Conservation (phyloP, 139 green algal species). For the Tetratostichococcus sp. region DNA sequence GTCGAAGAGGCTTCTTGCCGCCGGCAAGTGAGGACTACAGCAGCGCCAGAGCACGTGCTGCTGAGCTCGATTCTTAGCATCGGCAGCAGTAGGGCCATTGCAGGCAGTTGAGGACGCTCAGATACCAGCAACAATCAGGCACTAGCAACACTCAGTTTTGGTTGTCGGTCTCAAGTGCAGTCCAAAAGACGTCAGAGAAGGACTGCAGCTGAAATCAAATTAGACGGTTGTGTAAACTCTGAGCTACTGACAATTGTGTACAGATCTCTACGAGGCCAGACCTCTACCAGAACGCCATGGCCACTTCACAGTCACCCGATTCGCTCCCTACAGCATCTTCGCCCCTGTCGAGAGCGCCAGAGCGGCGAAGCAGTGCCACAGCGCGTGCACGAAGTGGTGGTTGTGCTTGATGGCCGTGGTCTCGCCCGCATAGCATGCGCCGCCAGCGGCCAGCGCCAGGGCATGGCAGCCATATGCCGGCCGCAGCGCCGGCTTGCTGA, state of each 20-base stretch:
- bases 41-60: not conserved
- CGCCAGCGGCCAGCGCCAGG: not conserved
- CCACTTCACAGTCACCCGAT: not conserved
- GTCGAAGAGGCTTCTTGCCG: slow-evolving; percentile 18
- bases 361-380: slow-evolving; percentile 15
- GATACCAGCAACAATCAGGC: too few relatives aligned
- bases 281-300: not conserved
- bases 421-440: slow-evolving; percentile 21
- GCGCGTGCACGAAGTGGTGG: slow-evolving; percentile 9
- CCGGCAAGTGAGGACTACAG: slow-evolving; percentile 27
- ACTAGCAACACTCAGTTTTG: too few relatives aligned
- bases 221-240: too few relatives aligned
- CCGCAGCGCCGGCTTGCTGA: not conserved
- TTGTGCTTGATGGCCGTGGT: slow-evolving; percentile 6
- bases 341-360: not conserved
- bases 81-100: too few relatives aligned
- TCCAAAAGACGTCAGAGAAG: too few relatives aligned
- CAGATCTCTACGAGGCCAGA: too few relatives aligned
- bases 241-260: too few relatives aligned
- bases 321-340: not conserved
- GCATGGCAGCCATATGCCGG: slow-evolving; percentile 4
- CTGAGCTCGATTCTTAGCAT: too few relatives aligned
- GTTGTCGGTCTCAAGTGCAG: too few relatives aligned
- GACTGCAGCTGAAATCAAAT: too few relatives aligned
- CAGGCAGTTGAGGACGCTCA: too few relatives aligned